These are phyloP conservation scores for Papiliotrema terrestris DNA, from an alignment of 1,284 basidiomycete species.

Conservation along the genomic window DNA sequence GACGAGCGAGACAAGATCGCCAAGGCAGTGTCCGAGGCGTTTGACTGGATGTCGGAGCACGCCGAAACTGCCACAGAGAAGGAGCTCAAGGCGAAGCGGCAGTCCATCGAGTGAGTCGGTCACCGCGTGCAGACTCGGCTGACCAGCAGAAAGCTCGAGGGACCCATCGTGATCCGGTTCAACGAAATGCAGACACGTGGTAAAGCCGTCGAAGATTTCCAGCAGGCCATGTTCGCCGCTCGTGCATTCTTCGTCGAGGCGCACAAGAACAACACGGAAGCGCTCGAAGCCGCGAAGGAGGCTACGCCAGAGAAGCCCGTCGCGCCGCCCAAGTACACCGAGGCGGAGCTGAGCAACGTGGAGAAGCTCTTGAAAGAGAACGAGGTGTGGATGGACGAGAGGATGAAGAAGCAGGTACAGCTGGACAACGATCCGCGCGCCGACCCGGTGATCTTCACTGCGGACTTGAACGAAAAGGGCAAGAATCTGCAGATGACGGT, in stretches of 20 bases:
- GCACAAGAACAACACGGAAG: constrained; percentile 55
- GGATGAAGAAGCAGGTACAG: constrained; percentile 72
- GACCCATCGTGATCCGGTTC: constrained; percentile 78
- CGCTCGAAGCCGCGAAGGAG: constrained; percentile 53
- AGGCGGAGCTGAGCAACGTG: constrained; percentile 71
- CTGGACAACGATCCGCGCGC: constrained; percentile 60
- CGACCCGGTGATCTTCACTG: constrained; percentile 74
- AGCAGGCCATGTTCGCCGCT: constrained; percentile 60
- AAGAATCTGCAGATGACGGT: constrained; percentile 73
- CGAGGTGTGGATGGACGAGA: constrained; percentile 72
- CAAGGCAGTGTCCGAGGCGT: constrained; percentile 65
- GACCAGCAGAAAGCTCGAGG: constrained; percentile 64
- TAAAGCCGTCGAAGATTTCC: constrained; percentile 61
- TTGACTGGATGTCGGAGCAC: constrained; percentile 77
- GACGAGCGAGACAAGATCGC: constrained; percentile 66
- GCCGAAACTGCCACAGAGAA: constrained; percentile 78
- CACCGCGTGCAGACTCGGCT: background rate
- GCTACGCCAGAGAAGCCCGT: constrained; percentile 48
- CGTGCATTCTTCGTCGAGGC: constrained; percentile 79
- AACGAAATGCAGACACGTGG: constrained; percentile 72
- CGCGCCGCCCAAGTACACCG: constrained; percentile 70
- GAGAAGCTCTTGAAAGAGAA: constrained; percentile 71
- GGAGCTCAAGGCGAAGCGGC: constrained; percentile 68
- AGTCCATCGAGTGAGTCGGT: constrained; percentile 77
- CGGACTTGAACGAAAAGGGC: constrained; percentile 75